A percentile compares a stretch with the other conserved stretches of the same genome.
Conservation (phyloP, 306 rosid species). For the Carpinus fangiana region DNA sequence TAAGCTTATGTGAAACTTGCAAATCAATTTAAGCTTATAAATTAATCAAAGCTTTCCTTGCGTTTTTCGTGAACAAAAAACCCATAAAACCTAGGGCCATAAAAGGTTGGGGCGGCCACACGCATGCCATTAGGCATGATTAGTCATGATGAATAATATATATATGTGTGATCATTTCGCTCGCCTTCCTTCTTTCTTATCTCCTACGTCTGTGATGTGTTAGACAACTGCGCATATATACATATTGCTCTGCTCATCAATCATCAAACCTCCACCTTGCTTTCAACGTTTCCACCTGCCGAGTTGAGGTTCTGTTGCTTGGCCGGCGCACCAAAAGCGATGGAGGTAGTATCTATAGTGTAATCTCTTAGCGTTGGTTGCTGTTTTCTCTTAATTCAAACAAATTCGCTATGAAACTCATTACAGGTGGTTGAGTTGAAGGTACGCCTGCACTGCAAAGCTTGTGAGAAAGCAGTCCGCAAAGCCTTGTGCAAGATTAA, state of each 20-base stretch:
- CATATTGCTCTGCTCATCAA: background rate
- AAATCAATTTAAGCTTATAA: too few relatives aligned
- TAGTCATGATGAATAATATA: background rate
- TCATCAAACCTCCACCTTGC: background rate
- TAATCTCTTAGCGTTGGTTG: too few relatives aligned
- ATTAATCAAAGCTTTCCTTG: too few relatives aligned
- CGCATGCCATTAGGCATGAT: background rate
- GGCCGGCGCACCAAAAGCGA: background rate
- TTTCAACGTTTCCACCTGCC: background rate
- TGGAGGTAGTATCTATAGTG: background rate
- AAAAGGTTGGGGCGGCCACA: background rate
- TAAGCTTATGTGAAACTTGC: too few relatives aligned
- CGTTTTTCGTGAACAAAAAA: background rate
- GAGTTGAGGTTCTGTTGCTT: background rate
- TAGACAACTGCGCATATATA: background rate
- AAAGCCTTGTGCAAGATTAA: constrained; percentile 26
- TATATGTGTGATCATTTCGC: background rate
- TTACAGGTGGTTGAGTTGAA: constrained; percentile 14
- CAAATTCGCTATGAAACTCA: background rate
- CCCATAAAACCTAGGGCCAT: background rate
- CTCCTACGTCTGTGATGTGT: background rate
- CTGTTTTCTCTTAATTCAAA: background rate
- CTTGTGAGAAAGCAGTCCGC: constrained; percentile 23
- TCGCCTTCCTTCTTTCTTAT: background rate
- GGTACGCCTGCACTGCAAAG: constrained; percentile 20